Percentiles rank a stretch among this genome's conserved stretches.
phyloP scores from a whole-genome alignment of 805 yeast genomes.

The Candida caryicola region DNA sequence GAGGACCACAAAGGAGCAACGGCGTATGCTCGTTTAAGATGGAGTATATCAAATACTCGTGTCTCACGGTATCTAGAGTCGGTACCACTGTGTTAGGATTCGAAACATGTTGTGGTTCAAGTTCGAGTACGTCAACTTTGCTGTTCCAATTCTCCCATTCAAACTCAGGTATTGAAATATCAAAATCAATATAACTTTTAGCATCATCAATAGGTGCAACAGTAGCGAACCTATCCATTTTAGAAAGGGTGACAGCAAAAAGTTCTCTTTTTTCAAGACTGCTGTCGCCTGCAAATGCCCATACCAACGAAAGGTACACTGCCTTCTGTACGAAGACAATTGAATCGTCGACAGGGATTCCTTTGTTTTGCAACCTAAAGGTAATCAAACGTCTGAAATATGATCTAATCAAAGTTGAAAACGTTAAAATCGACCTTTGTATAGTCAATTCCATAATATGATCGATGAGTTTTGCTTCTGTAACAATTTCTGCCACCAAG shows the following conservation, averaged over 20 bases:
- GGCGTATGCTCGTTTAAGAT: slow-evolving; percentile 57
- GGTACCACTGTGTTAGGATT: slow-evolving; percentile 68
- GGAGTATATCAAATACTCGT: slow-evolving; percentile 58
- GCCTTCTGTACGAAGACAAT: slow-evolving; percentile 30
- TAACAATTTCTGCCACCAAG: slow-evolving; percentile 1
- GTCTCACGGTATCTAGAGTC: slow-evolving; percentile 72
- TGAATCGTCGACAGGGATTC: slow-evolving; percentile 21
- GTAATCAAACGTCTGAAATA: slow-evolving; percentile 25
- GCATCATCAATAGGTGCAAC: slow-evolving; percentile 9
- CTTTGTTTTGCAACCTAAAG: slow-evolving; percentile 8
- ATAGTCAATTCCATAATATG: slow-evolving; percentile 55
- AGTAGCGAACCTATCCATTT: slow-evolving; percentile 5
- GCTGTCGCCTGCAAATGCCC: slow-evolving; percentile 69
- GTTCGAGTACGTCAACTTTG: slow-evolving; percentile 38
- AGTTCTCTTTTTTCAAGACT: slow-evolving; percentile 30
- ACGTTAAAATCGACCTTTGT: slow-evolving; percentile 35
- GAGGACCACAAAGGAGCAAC: slow-evolving; percentile 86
- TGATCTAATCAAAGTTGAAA: slow-evolving; percentile 39
- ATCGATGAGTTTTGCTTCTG: slow-evolving; percentile 21
- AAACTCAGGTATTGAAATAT: slow-evolving; percentile 43
- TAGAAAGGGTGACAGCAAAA: slow-evolving; percentile 27
- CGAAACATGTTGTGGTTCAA: slow-evolving; percentile 59
- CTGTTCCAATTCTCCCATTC: slow-evolving; percentile 44
- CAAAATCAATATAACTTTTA: slow-evolving; percentile 35
- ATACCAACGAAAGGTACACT: slow-evolving; percentile 41